Evolutionary conservation across 108 stramenopile species (phyloP).

Genomic region (Nitzschia palea): DNA sequence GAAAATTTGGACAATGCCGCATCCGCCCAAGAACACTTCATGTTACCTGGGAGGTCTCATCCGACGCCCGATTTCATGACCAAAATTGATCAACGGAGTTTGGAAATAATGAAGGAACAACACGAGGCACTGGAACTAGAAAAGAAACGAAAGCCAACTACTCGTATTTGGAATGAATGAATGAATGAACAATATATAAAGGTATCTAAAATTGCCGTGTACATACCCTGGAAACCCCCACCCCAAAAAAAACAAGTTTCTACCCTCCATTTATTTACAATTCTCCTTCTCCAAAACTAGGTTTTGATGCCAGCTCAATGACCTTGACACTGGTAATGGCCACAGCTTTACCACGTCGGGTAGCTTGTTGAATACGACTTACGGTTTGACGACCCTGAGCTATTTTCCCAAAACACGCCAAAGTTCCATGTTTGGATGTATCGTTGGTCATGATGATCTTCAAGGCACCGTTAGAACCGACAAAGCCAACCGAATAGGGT

Average conservation of each 20-base stretch:
- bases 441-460: conserved; percentile 18
- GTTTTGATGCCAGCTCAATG: neutral
- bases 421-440: conserved; percentile 1
- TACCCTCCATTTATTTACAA: conserved; percentile 6
- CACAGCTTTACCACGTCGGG: conserved; percentile 1
- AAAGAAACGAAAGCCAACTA: neutral
- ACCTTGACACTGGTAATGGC: neutral
- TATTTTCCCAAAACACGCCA: conserved; percentile 20
- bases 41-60: conserved; percentile 43
- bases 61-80: conserved; percentile 39
- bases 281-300: conserved; percentile 8
- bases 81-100: conserved; percentile 45
- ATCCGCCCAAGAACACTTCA: conserved; percentile 52
- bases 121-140: conserved; percentile 33
- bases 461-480: conserved; percentile 4
- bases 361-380: conserved; percentile 5
- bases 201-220: too few relatives aligned
- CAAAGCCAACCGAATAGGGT: conserved; percentile 15
- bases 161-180: conserved; percentile 1
- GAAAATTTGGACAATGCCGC: conserved; percentile 52
- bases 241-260: too few relatives aligned
- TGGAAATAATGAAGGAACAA: conserved; percentile 45
- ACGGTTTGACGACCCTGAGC: conserved; percentile 12
- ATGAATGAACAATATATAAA: too few relatives aligned
- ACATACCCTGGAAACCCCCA: too few relatives aligned